Evolutionary conservation across 2,329 filamentous ascomycete genomes (phyloP).

Genomic region (Fusarium mexicanum): DNA sequence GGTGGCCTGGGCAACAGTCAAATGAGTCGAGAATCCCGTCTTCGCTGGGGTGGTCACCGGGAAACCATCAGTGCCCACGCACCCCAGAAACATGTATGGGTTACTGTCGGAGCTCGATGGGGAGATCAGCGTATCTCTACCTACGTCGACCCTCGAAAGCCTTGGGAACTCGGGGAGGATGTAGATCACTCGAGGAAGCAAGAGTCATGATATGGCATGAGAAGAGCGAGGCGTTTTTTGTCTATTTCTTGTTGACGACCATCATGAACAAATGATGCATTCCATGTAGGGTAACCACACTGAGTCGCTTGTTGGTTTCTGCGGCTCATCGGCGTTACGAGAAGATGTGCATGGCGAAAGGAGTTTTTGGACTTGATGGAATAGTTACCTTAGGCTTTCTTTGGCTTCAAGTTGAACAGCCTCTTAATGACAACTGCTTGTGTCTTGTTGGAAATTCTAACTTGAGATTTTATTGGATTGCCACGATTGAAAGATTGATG

Average conservation of each 20-base stretch:
- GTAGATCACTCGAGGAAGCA: slow-evolving; percentile 53
- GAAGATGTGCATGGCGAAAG: slow-evolving; percentile 37
- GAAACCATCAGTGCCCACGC: slow-evolving; percentile 62
- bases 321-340: slow-evolving; percentile 34
- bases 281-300: slow-evolving; percentile 37
- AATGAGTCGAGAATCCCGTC: slow-evolving; percentile 63
- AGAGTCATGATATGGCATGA: slow-evolving; percentile 16
- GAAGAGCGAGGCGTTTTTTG: slow-evolving; percentile 39
- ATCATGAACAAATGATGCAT: slow-evolving; percentile 42
- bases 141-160: slow-evolving; percentile 64
- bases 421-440: slow-evolving; percentile 19
- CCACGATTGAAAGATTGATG: background rate
- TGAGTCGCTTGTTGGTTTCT: slow-evolving; percentile 31
- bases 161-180: slow-evolving; percentile 64
- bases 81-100: slow-evolving; percentile 73
- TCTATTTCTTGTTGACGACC: slow-evolving; percentile 36
- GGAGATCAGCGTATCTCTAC: slow-evolving; percentile 66
- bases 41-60: slow-evolving; percentile 68
- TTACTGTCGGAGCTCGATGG: slow-evolving; percentile 71
- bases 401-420: slow-evolving; percentile 15
- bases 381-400: slow-evolving; percentile 11
- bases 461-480: background rate
- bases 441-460: background rate
- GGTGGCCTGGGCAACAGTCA: slow-evolving; percentile 75
- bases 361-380: slow-evolving; percentile 17